phyloP scores from a whole-genome alignment of 208 protist genomes.

The Acanthamoeba castellanii region DNA sequence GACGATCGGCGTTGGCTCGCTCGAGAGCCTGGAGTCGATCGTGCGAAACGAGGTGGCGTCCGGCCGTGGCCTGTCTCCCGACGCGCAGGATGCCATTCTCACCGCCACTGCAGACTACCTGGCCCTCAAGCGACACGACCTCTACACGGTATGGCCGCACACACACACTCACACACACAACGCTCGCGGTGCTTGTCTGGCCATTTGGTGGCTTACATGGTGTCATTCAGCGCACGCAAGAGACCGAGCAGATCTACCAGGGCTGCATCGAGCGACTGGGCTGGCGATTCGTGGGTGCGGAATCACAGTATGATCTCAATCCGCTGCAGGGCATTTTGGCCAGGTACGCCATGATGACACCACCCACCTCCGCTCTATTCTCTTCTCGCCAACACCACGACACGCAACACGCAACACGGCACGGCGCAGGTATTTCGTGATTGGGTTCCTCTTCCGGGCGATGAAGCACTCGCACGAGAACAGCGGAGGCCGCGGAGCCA shows the following conservation, averaged over 20 bases:
- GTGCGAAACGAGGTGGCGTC: not conserved
- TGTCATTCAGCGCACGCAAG: conserved; percentile 45
- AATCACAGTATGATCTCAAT: conserved; percentile 60
- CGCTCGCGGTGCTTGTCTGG: not conserved
- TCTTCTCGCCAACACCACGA: not conserved
- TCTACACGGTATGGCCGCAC: not conserved
- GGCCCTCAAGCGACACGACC: conserved; percentile 40
- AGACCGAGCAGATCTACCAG: conserved; percentile 68
- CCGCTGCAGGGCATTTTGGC: conserved; percentile 60
- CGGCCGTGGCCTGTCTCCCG: not conserved
- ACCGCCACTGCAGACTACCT: conserved; percentile 63
- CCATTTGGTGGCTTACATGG: not conserved
- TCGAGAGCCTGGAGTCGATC: conserved; percentile 27
- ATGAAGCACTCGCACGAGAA: conserved; percentile 73
- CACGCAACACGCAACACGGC: not conserved
- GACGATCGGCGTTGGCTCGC: conserved; percentile 34
- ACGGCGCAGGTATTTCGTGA: conserved; percentile 43
- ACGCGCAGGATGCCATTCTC: conserved; percentile 52
- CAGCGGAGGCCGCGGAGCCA: conserved; percentile 55
- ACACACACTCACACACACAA: not conserved
- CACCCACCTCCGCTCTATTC: not conserved
- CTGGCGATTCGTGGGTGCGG: conserved; percentile 63
- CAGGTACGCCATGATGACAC: not conserved
- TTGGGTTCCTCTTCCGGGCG: conserved; percentile 71
- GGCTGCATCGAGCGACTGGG: conserved; percentile 66